phyloP scores from a whole-genome alignment of 2,329 filamentous ascomycete genomes.

The Aspergillus sp. region DNA sequence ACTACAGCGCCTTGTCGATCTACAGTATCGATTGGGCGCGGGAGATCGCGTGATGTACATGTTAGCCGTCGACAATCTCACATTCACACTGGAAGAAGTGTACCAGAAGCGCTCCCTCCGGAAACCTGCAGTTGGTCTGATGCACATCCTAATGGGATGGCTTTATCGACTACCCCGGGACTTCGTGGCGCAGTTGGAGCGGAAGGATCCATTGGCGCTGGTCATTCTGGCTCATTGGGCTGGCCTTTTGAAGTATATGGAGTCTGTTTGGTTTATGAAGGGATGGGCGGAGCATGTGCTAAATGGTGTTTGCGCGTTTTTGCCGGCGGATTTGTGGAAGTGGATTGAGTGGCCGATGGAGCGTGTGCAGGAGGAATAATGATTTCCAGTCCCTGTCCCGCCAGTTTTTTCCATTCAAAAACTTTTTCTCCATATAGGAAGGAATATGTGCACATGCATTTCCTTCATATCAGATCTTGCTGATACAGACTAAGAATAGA shows the following conservation, averaged over 20 bases:
- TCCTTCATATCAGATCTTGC: too few relatives aligned
- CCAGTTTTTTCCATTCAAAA: background rate
- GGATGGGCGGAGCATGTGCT: constrained; percentile 30
- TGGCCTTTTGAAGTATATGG: constrained; percentile 26
- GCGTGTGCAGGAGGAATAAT: background rate
- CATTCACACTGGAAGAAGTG: constrained; percentile 10
- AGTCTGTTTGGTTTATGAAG: constrained; percentile 25
- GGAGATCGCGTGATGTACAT: constrained; percentile 4
- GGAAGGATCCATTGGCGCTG: constrained; percentile 20
- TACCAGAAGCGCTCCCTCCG: constrained; percentile 10
- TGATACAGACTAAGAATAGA: too few relatives aligned
- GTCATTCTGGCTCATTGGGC: constrained; percentile 26
- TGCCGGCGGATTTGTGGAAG: constrained; percentile 10
- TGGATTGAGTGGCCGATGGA: constrained; percentile 24
- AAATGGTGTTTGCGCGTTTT: constrained; percentile 15
- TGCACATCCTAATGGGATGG: constrained; percentile 25
- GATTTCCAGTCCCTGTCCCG: background rate
- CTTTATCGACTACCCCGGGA: constrained; percentile 19
- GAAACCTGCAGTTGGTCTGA: constrained; percentile 10
- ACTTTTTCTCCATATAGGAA: background rate
- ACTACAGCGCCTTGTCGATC: constrained; percentile 9
- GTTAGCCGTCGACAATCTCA: constrained; percentile 8
- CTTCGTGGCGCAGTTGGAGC: constrained; percentile 19
- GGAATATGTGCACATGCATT: too few relatives aligned
- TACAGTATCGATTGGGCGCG: background rate